Conservation (phyloP, 305 asterid species). For the Fraxinus platypoda region DNA sequence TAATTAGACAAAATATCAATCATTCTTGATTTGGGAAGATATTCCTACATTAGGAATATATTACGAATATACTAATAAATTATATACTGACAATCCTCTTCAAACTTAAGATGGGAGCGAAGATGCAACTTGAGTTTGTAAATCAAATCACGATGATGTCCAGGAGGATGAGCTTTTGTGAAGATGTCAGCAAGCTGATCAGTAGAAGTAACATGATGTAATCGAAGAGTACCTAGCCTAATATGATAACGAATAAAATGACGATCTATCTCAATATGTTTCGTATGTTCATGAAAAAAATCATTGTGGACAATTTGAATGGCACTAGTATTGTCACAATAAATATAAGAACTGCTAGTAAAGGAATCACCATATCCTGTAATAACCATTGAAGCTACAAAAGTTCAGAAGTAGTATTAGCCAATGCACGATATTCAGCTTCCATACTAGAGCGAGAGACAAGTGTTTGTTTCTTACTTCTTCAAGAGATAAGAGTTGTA, state of each 20-base stretch:
- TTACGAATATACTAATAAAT: no score
- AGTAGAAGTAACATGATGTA: background rate
- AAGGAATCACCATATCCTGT: background rate
- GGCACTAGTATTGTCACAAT: background rate
- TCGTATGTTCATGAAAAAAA: background rate
- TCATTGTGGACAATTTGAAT: background rate
- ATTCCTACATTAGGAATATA: background rate
- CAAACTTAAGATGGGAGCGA: background rate
- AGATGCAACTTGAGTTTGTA: background rate
- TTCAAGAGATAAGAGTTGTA: no score
- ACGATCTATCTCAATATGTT: background rate
- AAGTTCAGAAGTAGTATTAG: no score
- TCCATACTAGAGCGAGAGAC: background rate
- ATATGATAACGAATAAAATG: background rate
- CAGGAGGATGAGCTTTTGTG: background rate
- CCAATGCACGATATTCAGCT: background rate
- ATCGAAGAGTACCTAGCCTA: background rate
- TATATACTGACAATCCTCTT: background rate
- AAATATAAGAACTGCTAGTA: background rate
- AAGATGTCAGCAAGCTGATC: background rate
- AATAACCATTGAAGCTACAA: background rate
- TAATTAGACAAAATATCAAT: background rate
- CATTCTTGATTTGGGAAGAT: background rate
- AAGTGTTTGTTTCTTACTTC: background rate
- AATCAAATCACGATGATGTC: background rate